Base-by-base conservation (phyloP, 2,329 filamentous ascomycete genomes). In the Thelonectria discophora region DNA sequence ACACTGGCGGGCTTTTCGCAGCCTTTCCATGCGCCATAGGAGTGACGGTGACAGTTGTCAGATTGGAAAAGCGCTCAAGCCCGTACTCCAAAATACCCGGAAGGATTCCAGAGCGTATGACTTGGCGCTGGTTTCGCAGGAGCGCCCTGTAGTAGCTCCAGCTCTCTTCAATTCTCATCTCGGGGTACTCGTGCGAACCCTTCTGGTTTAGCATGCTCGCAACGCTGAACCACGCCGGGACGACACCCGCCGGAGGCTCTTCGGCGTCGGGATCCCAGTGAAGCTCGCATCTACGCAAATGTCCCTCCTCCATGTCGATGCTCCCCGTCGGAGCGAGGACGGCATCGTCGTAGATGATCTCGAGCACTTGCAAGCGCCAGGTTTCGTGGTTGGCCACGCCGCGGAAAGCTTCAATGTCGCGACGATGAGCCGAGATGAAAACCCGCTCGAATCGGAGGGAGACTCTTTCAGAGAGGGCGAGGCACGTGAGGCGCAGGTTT, bases 11-110 rank as follows among this genome's bases (percentile, higher is more conserved):
- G 12, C 11, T 37, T 0, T 58, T 50, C n/a, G 75, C 73, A 0
- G 75, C 58, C 45, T 69, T 66, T 0, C 77, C 77, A 62, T 81
- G 79, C 0, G 77, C 69, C 2, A 77, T 76, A 7, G 75, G 75
- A 3, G 80, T 81, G 12, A 82, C 58, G 0, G 70, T 79, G 9
- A 83, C 65, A 45, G 72, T 74, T 34, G 58, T 70, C 2, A 82
- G 62, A 2, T 66, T 67, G 0, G 77, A 73, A 46, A 81, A 80
- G 3, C 65, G 72, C 10, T 60, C 50, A 1, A 80, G 24, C 2
- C 71, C 74, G 51, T 74, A 72, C 15, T 68, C 58, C 0, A 82
- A 69, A 5, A 75, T 77, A 3, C 65, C 53, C 1, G 66, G 57
- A 53, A 81, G 75, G 2, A 67, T 61, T 0, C 58, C 54, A 1